phyloP scores from a whole-genome alignment of 1,139 yeast species.

The Taphrina communis region DNA sequence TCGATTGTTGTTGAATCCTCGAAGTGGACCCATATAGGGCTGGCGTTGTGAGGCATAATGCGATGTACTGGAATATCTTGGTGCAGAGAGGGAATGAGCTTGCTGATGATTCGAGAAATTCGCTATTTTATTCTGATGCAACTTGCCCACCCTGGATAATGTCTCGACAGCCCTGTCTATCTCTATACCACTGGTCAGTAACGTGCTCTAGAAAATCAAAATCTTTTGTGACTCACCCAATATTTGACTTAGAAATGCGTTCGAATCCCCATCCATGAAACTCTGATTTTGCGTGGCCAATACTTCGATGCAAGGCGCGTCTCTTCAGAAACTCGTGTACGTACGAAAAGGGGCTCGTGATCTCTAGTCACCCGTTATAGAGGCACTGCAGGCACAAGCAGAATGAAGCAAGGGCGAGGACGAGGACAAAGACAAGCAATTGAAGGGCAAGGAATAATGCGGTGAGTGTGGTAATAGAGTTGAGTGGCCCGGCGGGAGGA shows the following conservation, averaged over 20 bases:
- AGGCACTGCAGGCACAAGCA: too few relatives aligned
- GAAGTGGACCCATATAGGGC: background rate
- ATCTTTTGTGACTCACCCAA: slow-evolving; percentile 13
- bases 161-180: slow-evolving; percentile 20
- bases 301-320: background rate
- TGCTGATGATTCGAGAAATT: slow-evolving; percentile 5
- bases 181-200: slow-evolving; percentile 3
- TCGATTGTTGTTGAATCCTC: background rate
- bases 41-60: slow-evolving; percentile 23
- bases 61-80: slow-evolving; percentile 15
- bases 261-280: slow-evolving; percentile 27
- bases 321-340: background rate
- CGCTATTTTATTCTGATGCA: background rate
- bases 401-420: too few relatives aligned
- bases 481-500: slow-evolving; percentile 1
- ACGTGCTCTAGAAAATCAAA: too few relatives aligned
- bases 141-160: slow-evolving; percentile 6
- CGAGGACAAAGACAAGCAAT: too few relatives aligned
- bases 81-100: background rate
- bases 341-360: too few relatives aligned
- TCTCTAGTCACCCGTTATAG: too few relatives aligned
- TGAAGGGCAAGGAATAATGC: too few relatives aligned
- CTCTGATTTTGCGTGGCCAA: background rate
- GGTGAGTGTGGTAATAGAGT: slow-evolving; percentile 11
- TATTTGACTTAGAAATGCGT: slow-evolving; percentile 19